Base-by-base conservation (phyloP, 2,329 filamentous ascomycete species). In the Nigrospora oryzae region DNA sequence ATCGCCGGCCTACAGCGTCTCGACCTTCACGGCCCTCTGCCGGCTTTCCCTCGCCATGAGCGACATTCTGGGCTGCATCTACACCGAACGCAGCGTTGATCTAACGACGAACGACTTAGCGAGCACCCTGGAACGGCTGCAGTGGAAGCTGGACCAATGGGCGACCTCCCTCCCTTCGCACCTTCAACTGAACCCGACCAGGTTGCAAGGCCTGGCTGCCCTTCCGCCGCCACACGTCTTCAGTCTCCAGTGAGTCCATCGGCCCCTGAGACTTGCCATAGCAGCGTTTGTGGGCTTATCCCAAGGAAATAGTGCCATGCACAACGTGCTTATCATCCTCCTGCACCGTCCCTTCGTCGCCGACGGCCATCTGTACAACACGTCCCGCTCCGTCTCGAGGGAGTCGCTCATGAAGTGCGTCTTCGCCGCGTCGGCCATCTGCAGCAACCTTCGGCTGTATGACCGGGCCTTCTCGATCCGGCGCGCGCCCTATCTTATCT, bases 311-410 rank as follows among this genome's bases (percentile, higher is more conserved):
- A 63, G 63, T 35, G 64, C 72, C 4, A 68, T 75, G 53, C 73
- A 73, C 36, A 64, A 78, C 44, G 71, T 73, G 0, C 62, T 76
- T 0, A 54, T 71, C 1, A 77, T 79, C 6, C 66, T 79, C 0
- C 61, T 79, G 0, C 73, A 78, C 48, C 71, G 71, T 7, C 74
- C 73, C 0, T 75, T 77, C 23, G 66, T 77, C 4, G 64, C 67
- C 4, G 69, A 73, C 16, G 70, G 69, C 0, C 70, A 76, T 46
- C 62, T 75, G 0, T 68, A 71, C 47, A 65, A 56, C 33, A 67
- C 67, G 0, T 63, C 61, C 4, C 57, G 59, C 2, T 63, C 65
- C 0, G 64, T 68, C 1, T 64, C 70, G 0, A 59, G 67, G 3
- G 65, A 68, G 36, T 70, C 71, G 1, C 64, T 71, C 49, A 57